Evolutionary conservation across 148 eudicot genomes (phyloP).

Genomic region (Heliamphora exappendiculata): DNA sequence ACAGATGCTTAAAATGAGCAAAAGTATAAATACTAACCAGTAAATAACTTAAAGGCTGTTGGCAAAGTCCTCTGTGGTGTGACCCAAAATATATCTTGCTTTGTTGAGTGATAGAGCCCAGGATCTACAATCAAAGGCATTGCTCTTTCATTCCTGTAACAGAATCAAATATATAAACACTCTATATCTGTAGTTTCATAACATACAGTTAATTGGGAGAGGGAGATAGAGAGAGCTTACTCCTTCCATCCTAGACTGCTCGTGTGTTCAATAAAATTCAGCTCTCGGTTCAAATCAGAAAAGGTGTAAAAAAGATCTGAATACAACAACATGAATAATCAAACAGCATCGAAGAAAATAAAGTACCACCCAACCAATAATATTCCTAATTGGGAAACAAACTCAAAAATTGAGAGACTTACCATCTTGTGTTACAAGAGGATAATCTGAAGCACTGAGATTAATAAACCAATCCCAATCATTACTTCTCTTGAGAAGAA

Average conservation of each 20-base stretch:
- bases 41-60: slow-evolving; percentile 70
- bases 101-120: slow-evolving; percentile 63
- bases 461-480: slow-evolving; percentile 77
- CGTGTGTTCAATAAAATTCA: slow-evolving; percentile 84
- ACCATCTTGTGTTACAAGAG: slow-evolving; percentile 80
- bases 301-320: slow-evolving; percentile 79
- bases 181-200: background rate
- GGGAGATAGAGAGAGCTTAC: slow-evolving; percentile 34
- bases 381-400: too few species aligned
- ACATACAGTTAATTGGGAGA: background rate
- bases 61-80: slow-evolving; percentile 60
- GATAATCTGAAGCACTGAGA: slow-evolving; percentile 83
- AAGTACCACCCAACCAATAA: background rate
- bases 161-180: slow-evolving; percentile 5
- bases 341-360: slow-evolving; percentile 5
- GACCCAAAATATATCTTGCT: slow-evolving; percentile 63
- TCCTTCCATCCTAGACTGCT: slow-evolving; percentile 85
- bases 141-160: slow-evolving; percentile 59
- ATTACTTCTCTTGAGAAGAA: slow-evolving; percentile 51
- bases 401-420: slow-evolving; percentile 3
- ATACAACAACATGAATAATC: slow-evolving; percentile 13
- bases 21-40: slow-evolving; percentile 50
- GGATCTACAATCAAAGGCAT: slow-evolving; percentile 86
- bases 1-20: background rate
- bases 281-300: slow-evolving; percentile 52